Conservation (phyloP, 768 basidiomycete species). For the Mycena floridula region DNA sequence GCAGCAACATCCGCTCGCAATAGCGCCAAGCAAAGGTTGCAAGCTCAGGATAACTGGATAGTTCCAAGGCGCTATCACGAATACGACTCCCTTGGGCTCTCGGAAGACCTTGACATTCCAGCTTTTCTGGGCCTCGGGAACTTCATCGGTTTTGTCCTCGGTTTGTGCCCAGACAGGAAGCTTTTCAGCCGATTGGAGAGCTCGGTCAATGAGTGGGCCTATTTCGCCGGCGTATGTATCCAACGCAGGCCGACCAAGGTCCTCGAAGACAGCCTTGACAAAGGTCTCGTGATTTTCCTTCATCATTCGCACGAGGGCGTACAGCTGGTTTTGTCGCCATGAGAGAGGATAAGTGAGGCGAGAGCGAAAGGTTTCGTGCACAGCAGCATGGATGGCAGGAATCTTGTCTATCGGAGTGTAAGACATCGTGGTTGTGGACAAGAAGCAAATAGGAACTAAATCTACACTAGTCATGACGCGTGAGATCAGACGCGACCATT, state of each 20-base stretch:
- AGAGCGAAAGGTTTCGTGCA: slow-evolving; percentile 13
- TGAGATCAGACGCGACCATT: too few species aligned
- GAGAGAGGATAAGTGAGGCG: slow-evolving; percentile 16
- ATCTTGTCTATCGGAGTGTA: not conserved
- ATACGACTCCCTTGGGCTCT: slow-evolving; percentile 16
- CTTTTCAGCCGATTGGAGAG: slow-evolving; percentile 11
- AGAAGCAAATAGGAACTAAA: too few species aligned
- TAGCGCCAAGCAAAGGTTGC: slow-evolving; percentile 61
- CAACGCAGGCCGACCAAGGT: slow-evolving; percentile 15
- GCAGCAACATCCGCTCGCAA: slow-evolving; percentile 67
- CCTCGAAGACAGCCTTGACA: slow-evolving; percentile 10
- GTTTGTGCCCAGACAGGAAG: slow-evolving; percentile 18
- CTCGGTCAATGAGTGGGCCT: slow-evolving; percentile 8
- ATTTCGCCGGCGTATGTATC: slow-evolving; percentile 15
- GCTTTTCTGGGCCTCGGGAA: slow-evolving; percentile 6
- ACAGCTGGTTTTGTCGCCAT: slow-evolving; percentile 18
- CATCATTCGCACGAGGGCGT: slow-evolving; percentile 16
- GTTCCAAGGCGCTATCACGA: slow-evolving; percentile 47
- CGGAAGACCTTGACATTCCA: slow-evolving; percentile 17
- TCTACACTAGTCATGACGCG: too few species aligned
- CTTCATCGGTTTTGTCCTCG: slow-evolving; percentile 6
- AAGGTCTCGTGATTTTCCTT: slow-evolving; percentile 16
- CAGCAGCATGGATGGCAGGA: slow-evolving; percentile 6
- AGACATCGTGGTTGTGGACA: not conserved
- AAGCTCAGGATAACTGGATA: slow-evolving; percentile 53